Conservation (phyloP, 257 asterid genomes). For the Solanum habrochaites region DNA sequence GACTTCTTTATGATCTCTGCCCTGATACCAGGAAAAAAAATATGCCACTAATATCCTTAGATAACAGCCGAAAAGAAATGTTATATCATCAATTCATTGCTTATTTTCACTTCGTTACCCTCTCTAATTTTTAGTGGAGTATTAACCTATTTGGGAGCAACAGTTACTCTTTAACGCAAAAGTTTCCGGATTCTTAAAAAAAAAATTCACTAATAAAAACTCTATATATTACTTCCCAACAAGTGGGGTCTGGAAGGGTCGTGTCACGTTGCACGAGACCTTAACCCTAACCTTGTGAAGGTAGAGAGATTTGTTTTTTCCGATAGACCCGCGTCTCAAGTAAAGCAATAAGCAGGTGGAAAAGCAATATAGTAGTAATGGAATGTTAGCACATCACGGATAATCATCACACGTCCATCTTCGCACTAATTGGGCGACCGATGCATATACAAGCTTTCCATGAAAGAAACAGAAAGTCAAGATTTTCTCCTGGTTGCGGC, state of each 20-base stretch:
- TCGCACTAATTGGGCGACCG: conserved; percentile 67
- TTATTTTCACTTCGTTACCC: background rate
- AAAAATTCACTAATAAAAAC: background rate
- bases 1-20: conserved; percentile 57
- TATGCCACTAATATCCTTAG: background rate
- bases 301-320: background rate
- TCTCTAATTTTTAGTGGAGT: background rate
- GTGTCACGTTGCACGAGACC: background rate
- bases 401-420: conserved; percentile 59
- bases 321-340: background rate
- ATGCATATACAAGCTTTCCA: conserved; percentile 65
- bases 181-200: background rate
- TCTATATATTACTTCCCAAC: background rate
- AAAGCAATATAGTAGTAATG: background rate
- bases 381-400: background rate
- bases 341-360: background rate
- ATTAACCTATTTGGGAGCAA: background rate
- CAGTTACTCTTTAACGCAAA: background rate
- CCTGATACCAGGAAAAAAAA: conserved; percentile 23
- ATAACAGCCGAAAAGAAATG: background rate
- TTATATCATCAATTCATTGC: background rate
- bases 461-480: conserved; percentile 18
- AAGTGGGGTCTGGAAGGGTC: background rate
- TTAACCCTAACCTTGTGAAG: background rate
- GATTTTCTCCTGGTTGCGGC: background rate